Evolutionary conservation across 768 basidiomycete species (phyloP), one percentile per base, ranked within the genome.

Genomic region (Serendipita sp.): DNA sequence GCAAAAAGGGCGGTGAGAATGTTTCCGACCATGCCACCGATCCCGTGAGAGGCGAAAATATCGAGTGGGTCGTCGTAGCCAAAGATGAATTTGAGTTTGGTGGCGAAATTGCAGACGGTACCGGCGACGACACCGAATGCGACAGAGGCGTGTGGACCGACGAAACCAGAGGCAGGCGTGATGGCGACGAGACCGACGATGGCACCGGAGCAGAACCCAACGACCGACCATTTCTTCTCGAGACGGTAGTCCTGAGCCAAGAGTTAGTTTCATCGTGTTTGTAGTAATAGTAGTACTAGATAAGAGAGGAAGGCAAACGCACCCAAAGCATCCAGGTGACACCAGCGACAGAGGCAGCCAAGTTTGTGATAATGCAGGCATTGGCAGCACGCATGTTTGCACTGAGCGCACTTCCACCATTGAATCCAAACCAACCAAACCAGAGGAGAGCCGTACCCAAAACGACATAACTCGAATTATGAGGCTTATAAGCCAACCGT

Each of bases 121-220:
- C 89, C 89, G 0, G 86, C 88, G 70, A 90, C 76, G 68, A 94
- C 79, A 45, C 95, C 95, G 71, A 91, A 94, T 1, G 86, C 78
- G 3, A 95, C 85, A 2, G 91, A 78, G 18, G 95, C 92, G 16
- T 89, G 84, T 53, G 87, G 73, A 53, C 88, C 89, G 56, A 92
- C 91, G 71, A 73, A 91, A 69, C 89, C 89, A 32, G 87, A 88
- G 7, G 76, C 89, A n/a, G 89, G 89, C 0, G 88, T 91, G 66
- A 93, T 92, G 35, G 89, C 89, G 18, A 95, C 92, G 2, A 93
- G 83, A 47, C 92, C 95, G 5, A 86, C 78, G 66, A 97, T 90
- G 38, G 92, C 91, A 18, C 95, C 95, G 2, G 93, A 92, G 75
- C 95, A 98, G 76, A 95, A 95, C 4, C 93, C 92, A 66, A 97